Percentiles rank a stretch among this genome's conserved stretches.
These are phyloP conservation scores for Tylopilus rubrobrunneus DNA, from an alignment of 768 basidiomycete genomes.

Conservation along the genomic window DNA sequence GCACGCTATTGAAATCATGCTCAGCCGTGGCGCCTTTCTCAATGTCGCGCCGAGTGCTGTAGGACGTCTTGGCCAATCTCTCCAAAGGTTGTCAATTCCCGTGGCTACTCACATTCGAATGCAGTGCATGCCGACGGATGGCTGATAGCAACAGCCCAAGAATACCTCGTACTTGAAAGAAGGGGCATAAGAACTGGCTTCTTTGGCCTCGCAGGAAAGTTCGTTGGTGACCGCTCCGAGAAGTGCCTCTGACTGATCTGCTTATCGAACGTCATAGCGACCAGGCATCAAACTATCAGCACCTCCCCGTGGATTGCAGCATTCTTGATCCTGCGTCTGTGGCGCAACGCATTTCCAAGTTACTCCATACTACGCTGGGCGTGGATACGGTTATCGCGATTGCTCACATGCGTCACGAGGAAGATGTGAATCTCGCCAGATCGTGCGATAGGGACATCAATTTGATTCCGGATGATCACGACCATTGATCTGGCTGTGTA, in stretches of 20 bases:
- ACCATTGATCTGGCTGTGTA: slow-evolving; percentile 11
- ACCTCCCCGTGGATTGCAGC: slow-evolving; percentile 3
- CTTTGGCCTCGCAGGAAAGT: slow-evolving; percentile 11
- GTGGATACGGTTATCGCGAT: slow-evolving; percentile 7
- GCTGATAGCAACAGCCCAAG: slow-evolving; percentile 4
- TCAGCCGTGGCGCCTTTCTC: neutral
- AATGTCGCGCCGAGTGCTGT: neutral
- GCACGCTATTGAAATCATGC: slow-evolving; percentile 8
- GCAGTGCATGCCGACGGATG: slow-evolving; percentile 3
- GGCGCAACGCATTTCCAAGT: slow-evolving; percentile 1
- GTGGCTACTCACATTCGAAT: slow-evolving; percentile 6
- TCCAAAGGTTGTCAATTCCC: slow-evolving; percentile 8
- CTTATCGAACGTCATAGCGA: neutral
- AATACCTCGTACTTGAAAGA: slow-evolving; percentile 5
- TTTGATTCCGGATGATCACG: slow-evolving; percentile 3
- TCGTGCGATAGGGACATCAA: slow-evolving; percentile 1
- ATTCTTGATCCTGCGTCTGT: slow-evolving; percentile 10
- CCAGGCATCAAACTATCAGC: slow-evolving; percentile 7
- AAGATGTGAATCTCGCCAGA: neutral
- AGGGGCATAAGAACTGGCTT: slow-evolving; percentile 1
- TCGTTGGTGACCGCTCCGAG: neutral
- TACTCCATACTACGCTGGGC: neutral
- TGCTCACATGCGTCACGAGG: slow-evolving; percentile 14
- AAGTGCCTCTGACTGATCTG: neutral
- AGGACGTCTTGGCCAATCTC: neutral